These are phyloP conservation scores for Kitagawia praeruptora DNA, from an alignment of 129 eudicot genomes.

Conservation along the genomic window DNA sequence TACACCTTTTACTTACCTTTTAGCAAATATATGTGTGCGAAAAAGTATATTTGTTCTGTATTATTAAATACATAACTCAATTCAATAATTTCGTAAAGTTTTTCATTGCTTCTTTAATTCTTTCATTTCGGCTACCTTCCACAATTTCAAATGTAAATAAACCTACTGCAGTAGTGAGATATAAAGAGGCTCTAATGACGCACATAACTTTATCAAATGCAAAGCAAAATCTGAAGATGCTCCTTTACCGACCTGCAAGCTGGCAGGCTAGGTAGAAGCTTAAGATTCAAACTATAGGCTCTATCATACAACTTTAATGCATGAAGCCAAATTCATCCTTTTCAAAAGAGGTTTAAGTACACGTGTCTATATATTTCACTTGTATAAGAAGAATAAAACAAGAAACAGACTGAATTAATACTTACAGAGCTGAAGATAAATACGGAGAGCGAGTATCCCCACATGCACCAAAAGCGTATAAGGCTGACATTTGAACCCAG, in stretches of 20 bases:
- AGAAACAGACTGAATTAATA: slow-evolving; percentile 15
- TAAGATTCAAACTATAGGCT: background rate
- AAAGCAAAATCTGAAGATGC: background rate
- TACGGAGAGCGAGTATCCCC: slow-evolving; percentile 97
- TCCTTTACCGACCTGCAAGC: background rate
- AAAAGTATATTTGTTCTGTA: background rate
- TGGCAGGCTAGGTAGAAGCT: background rate
- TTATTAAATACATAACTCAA: background rate
- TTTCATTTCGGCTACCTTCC: background rate
- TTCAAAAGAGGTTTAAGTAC: background rate
- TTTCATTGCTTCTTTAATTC: background rate
- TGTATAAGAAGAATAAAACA: background rate
- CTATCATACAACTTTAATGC: background rate
- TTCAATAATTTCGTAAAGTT: background rate
- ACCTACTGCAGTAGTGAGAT: background rate
- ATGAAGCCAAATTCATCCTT: background rate
- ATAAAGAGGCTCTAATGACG: background rate
- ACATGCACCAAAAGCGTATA: slow-evolving; percentile 95
- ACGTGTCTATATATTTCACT: background rate
- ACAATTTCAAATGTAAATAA: too few species aligned
- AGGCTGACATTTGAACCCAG: slow-evolving; percentile 76
- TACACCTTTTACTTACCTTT: background rate
- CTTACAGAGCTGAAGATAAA: slow-evolving; percentile 79
- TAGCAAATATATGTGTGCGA: background rate
- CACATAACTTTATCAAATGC: background rate